Evolutionary conservation across 768 basidiomycete species (phyloP), one percentile per base, ranked within the genome.

Genomic region (Suillus subaureus): DNA sequence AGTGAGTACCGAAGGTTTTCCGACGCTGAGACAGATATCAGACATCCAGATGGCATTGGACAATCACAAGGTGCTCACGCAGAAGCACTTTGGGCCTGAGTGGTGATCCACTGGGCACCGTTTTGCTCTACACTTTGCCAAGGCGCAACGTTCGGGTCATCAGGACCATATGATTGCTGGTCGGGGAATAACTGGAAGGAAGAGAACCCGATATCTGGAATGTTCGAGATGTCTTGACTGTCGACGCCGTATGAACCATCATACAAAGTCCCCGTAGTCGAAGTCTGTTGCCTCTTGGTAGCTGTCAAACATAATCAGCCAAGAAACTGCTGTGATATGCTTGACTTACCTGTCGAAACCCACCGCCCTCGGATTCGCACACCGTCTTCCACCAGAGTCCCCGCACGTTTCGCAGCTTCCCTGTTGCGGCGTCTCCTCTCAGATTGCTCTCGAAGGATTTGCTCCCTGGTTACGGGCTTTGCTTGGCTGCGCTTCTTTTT

Each of bases 181-280:
- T 91, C 88, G 23, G 90, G 89, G 82, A 90, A 90, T 31, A 89
- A 68, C 64, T 85, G 87, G 81, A 89, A 89, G 21, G 85, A 80
- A 39, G 81, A 77, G 68, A 88, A 89, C 7, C 82, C 84, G 66
- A 91, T 85, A 13, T 83, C 47, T 0, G 85, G 85, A 64, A 87
- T 87, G 61, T 75, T 84, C 63, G 81, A 66, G 61, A 91, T 87
- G 66, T 90, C 89, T 69, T 88, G 84, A 63, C 83, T 85, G 72
- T 91, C 89, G 23, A 90, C 87, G 40, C 89, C 89, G 40, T 79
- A 78, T n/a, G 86, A 81, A 1, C 90, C 89, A 71, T 91, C 85
- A 65, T 85, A 87, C 33, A 79, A 78, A 28, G 89, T 70, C 33
- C 87, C 86, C 40, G 83, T 67, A 51, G 71, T 74, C 60, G 78